Base-by-base conservation (phyloP, 169 alveolate species). In the Plasmodium cynomolgi region DNA sequence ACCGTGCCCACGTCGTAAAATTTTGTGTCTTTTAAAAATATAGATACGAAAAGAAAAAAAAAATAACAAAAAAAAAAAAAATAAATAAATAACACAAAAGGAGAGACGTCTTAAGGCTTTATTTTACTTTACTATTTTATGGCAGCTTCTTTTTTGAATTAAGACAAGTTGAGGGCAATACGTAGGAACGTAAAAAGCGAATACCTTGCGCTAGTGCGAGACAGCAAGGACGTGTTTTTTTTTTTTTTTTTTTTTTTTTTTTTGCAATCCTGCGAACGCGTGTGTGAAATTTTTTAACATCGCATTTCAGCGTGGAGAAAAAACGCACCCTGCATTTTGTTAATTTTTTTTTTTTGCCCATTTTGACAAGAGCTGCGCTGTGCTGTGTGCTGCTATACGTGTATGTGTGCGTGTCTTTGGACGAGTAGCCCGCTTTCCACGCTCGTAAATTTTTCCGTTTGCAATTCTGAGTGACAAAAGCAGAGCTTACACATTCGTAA, bases 11-110 rank as follows among this genome's bases (percentile, higher is more conserved):
- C 31, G 54, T 83, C 29, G 29, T 37, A 47, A 33, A 47, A 33
- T 3, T 83, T 83, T 72, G 58, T 15, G 71, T 47, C 34, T 72
- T 83, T 83, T 83, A 41, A 33, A 83, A 83, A 41, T 83, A 26
- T 31, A 71, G 71, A 72, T 62, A 72, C 20, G 56, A 54, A 83
- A 82, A 68, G 54, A 3, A 82, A 31, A 39, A 81, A 82, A 82
- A 17, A 82, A 58, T 56, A 56, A 15, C n/a, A 50, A 62, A 37
- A 17, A 41, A 74, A 39, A 39, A 17, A 41, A 3, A 11, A 74
- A n/a, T n/a, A 74, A 47, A 47, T 77, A 47, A n/a, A 77, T n/a
- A 47, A 44, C 29, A 44, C 34, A 77, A 77, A 47, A 44, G 15
- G 84, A 23, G 29, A 77, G 68, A 47, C 34, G 0, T 20, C 29